Base-by-base conservation (phyloP, 1,284 basidiomycete genomes). In the Spongiforma sp. region DNA sequence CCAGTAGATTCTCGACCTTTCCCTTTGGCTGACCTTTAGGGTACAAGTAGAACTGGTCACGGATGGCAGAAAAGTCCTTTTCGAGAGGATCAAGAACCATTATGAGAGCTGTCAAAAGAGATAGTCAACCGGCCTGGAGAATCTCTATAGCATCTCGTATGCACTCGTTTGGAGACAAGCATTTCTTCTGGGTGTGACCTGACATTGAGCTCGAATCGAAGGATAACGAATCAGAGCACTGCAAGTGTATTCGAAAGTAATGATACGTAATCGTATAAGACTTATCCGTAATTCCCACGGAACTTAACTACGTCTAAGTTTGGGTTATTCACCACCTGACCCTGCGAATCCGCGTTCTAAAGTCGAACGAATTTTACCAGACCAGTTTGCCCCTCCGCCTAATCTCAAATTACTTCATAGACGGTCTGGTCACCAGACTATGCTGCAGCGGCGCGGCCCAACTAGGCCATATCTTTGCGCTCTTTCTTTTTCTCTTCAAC, bases 361-460 rank as follows among this genome's bases (percentile, higher is more conserved):
- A 30, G 17, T 50, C 28, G 15, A 17, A 28, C 48, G 14, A 48
- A 48, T 28, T 48, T 48, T 48, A 48, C 46, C 46, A 48, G 30
- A 53, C 39, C 10, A n/a, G n/a, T n/a, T n/a, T n/a, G n/a, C n/a
- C n/a, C n/a, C n/a, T n/a, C n/a, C n/a, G n/a, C n/a, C n/a, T n/a
- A n/a, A n/a, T n/a, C n/a, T n/a, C n/a, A n/a, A n/a, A 75, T 77
- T 72, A 77, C n/a, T n/a, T n/a, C n/a, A n/a, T n/a, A n/a, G n/a
- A n/a, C n/a, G n/a, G n/a, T n/a, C n/a, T n/a, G 36, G 36, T 37
- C 36, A 37, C 36, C 36, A 37, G 36, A 37, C 36, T 37, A 37
- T 73, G 74, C 75, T 65, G 73, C 56, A 63, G 60, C 52, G n/a
- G 59, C 67, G 70, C 56, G 55, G 62, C 59, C 56, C 57, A 60